Base-by-base conservation (phyloP, 2,329 filamentous ascomycete genomes). In the Talaromyces verruculosus region DNA sequence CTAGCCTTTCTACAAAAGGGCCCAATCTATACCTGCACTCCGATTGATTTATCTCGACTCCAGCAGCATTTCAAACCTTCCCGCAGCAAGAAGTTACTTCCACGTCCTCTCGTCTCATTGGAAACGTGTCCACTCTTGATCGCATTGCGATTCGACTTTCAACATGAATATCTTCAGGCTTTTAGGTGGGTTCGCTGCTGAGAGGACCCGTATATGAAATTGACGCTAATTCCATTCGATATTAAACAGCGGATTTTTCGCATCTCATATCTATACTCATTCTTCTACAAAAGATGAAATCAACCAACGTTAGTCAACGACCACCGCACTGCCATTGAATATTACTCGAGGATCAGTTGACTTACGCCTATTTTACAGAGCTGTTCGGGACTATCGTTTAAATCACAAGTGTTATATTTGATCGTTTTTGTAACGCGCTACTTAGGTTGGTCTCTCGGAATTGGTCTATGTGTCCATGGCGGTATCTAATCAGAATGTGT, bases 381-480 rank as follows among this genome's bases (percentile, higher is more conserved):
- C 84, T 97, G 93, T 78, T 90, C 94, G 49, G 95, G 95, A 73
- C 94, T 99, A 80, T 99, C 95, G 17, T 98, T 99, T 87, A 99
- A 99, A 80, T 97, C 94, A 68, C 95, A 99, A 85, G 92, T 89
- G 61, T 86, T 99, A 65, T 99, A 99, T 81, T 84, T 98, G 71
- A 83, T 97, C 53, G 95, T 99, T 73, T 99, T 99, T 80, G 78
- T 96, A 51, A 96, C 93, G 68, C 88, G 95, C 76, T 99, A 99
- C 80, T 87, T 99, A 69, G 90, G 90, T 92, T 82, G 65, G 78
- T 62, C 19, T 39, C 33, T 45, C 43, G 17, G 37, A 57, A 43
- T 7, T 17, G 7, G 37, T n/a, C 19, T 22, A 33, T 45, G n/a
- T 37, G 28, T 59, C 28, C 55, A 39, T 58, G 35, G n/a, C 28